Evolutionary conservation across 176 grass and related monocot genomes (phyloP), one percentile per base, ranked within the genome.

Genomic region (Luzula sylvatica): DNA sequence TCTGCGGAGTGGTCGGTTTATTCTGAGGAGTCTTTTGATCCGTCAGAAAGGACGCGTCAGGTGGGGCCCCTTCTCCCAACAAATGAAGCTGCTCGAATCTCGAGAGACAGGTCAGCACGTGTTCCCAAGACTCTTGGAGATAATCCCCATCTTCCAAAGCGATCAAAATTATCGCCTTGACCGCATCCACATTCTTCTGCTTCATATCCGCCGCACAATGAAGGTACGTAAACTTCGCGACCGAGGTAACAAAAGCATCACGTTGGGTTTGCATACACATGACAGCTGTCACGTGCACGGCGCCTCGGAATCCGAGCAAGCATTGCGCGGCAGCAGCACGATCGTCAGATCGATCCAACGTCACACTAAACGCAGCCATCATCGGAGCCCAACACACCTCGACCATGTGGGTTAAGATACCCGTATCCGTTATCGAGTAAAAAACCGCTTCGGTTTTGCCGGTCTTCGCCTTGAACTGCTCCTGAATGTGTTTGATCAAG

Each of bases 91-190:
- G 85, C 56, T 96, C 92, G 52, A 96, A 96, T 60, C 92, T 67
- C 29, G 92, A 96, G 58, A 96, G 80, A 70, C 92, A 96, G 47
- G 81, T 90, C 57, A 96, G 65, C 58, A 96, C 75, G 46, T 96
- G 92, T 41, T 96, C 92, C 92, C 92, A 96, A 35, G 85, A 75
- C 63, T 96, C 92, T 52, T 90, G 92, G 49, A 96, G 73, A 55
- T 86, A 90, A 70, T 96, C 68, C 14, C 78, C 92, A 72, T 96
- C 92, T 82, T 86, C 81, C 16, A 96, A 86, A 54, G 85, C 92
- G 3, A 85, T 90, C n/a, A 86, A 86, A 79, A 96, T 82, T 56
- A 96, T 96, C 78, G 92, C 92, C 92, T 96, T 96, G 55, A 96
- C 69, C 67, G 92, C 85, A 61, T 96, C 85, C 25, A 89, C 72